A percentile compares a stretch with the other conserved stretches of the same genome.
Evolutionary conservation across 305 asterid species (phyloP).

Genomic region (Fraxinus albicans): DNA sequence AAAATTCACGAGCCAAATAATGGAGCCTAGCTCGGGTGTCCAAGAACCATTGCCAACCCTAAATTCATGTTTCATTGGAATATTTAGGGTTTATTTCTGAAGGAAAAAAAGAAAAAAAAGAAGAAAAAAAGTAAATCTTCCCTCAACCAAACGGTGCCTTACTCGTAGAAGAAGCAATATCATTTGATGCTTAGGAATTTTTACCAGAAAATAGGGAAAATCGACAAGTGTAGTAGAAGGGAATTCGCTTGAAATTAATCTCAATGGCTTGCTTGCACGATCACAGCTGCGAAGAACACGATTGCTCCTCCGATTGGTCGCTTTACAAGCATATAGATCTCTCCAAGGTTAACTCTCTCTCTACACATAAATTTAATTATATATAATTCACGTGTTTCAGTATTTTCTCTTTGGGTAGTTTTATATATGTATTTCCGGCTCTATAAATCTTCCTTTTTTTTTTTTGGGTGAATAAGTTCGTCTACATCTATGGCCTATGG

Average conservation of each 20-base stretch:
- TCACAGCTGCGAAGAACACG: slow-evolving; percentile 96
- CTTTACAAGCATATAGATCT: slow-evolving; percentile 88
- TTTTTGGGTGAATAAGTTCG: not conserved
- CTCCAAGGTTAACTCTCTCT: slow-evolving; percentile 53
- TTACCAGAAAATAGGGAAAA: not conserved
- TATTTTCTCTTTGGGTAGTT: not conserved
- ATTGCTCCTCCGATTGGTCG: slow-evolving; percentile 91
- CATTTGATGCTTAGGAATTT: not conserved
- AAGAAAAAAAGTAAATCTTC: not conserved
- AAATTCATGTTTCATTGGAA: not conserved
- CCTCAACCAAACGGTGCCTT: not conserved
- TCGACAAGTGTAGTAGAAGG: not conserved
- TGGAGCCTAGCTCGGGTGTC: not conserved
- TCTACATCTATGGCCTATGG: not conserved
- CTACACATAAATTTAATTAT: not conserved
- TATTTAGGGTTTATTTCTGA: not conserved
- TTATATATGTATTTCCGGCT: not conserved
- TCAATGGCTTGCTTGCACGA: slow-evolving; percentile 91
- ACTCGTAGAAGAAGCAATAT: not conserved
- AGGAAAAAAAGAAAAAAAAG: not conserved
- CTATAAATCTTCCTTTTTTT: not conserved
- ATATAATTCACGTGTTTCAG: not conserved
- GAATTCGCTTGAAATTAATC: slow-evolving; percentile 3
- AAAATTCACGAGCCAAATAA: not conserved
- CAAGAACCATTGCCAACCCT: not conserved